Percentiles rank a stretch among this genome's conserved stretches.
phyloP scores from a whole-genome alignment of 2,329 filamentous ascomycete species.

The Talaromyces funiculosus region DNA sequence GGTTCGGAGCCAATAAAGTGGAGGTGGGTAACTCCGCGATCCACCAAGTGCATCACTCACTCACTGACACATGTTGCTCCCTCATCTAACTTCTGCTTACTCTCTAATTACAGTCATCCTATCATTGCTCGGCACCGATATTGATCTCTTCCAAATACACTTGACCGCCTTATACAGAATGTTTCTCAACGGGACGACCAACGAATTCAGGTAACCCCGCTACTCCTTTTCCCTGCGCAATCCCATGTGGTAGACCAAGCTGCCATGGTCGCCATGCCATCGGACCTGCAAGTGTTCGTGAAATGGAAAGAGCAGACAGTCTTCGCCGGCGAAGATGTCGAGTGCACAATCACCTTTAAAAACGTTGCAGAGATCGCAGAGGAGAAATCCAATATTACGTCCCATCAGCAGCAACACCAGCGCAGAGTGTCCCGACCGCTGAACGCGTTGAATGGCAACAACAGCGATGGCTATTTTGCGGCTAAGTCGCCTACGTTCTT shows the following conservation, averaged over 20 bases:
- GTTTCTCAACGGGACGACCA: constrained; percentile 19
- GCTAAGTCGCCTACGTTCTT: constrained; percentile 32
- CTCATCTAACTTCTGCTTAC: neutral
- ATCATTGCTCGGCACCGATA: neutral
- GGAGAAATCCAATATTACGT: constrained; percentile 23
- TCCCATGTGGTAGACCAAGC: constrained; percentile 27
- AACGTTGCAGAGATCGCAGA: constrained; percentile 58
- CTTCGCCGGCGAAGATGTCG: constrained; percentile 92
- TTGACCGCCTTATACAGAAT: constrained; percentile 23
- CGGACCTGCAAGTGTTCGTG: constrained; percentile 91
- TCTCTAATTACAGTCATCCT: neutral
- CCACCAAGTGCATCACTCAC: neutral
- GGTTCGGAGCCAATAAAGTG: neutral
- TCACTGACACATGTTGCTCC: constrained; percentile 1
- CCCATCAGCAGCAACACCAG: constrained; percentile 28
- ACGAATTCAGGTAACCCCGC: constrained; percentile 9
- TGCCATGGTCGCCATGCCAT: constrained; percentile 41
- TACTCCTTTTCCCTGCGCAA: constrained; percentile 17
- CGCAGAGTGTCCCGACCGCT: constrained; percentile 34
- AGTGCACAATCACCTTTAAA: constrained; percentile 94
- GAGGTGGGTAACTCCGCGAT: constrained; percentile 1
- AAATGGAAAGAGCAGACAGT: constrained; percentile 91
- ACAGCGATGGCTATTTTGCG: constrained; percentile 36
- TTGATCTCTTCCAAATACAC: neutral
- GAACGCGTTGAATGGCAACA: constrained; percentile 26